A percentile compares a stretch with the other conserved stretches of the same genome.
These are phyloP conservation scores for Nectriaceae sp. DNA, from an alignment of 2,329 filamentous ascomycete species.

Conservation along the genomic window DNA sequence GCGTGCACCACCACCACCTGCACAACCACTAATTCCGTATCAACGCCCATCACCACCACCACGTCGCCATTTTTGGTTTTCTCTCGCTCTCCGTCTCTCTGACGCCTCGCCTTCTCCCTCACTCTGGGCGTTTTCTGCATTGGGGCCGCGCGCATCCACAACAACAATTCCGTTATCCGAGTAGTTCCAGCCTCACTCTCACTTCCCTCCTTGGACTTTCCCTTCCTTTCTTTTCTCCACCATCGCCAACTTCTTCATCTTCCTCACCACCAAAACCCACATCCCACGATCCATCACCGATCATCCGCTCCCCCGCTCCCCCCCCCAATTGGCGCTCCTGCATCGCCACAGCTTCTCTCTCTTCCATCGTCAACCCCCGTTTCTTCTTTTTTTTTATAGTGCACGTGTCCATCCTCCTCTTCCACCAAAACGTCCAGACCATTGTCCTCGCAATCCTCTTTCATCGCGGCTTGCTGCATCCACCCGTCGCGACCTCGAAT, in stretches of 20 bases:
- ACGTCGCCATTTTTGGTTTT: no score
- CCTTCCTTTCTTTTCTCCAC: no score
- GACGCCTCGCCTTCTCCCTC: not conserved
- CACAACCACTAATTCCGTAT: no score
- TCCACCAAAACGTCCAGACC: not conserved
- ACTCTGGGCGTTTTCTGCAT: not conserved
- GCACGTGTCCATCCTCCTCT: not conserved
- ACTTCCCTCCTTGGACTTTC: no score
- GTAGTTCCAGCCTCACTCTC: not conserved
- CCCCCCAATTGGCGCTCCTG: not conserved
- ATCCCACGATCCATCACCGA: constrained; percentile 21
- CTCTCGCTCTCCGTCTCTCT: not conserved
- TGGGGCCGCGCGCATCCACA: not conserved
- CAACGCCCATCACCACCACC: no score
- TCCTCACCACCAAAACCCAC: constrained; percentile 17
- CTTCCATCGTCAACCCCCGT: not conserved
- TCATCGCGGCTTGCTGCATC: constrained; percentile 20
- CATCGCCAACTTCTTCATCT: constrained; percentile 14
- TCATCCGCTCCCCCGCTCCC: constrained; percentile 13
- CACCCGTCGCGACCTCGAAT: constrained; percentile 17
- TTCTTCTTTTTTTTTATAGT: not conserved
- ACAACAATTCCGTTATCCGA: not conserved
- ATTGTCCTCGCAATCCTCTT: not conserved
- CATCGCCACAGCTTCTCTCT: not conserved
- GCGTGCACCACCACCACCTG: no score